Evolutionary conservation across 2,329 filamentous ascomycete genomes (phyloP).

Genomic region (Hypoxylon rubiginosum): DNA sequence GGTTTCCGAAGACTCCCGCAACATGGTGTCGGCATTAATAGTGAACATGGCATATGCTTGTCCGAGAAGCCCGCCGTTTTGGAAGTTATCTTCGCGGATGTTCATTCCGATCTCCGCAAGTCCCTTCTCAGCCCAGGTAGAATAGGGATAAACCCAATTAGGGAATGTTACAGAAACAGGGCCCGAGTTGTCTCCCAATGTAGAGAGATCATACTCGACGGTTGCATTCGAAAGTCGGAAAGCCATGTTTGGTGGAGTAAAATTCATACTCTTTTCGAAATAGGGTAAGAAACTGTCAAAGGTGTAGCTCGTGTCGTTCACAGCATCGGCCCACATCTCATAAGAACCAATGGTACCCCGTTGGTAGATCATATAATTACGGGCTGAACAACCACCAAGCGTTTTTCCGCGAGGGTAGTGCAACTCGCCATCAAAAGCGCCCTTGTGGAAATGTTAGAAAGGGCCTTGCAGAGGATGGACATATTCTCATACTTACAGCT

Average conservation of each 20-base stretch:
- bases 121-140: constrained; percentile 53
- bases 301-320: constrained; percentile 34
- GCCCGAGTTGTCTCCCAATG: constrained; percentile 47
- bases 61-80: constrained; percentile 57
- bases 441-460: constrained; percentile 25
- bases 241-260: constrained; percentile 27
- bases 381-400: constrained; percentile 44
- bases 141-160: constrained; percentile 54
- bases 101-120: constrained; percentile 57
- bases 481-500: constrained; percentile 18
- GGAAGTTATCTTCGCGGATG: constrained; percentile 51
- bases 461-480: neutral
- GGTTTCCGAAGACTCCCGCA: constrained; percentile 54
- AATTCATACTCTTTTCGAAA: constrained; percentile 39
- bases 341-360: constrained; percentile 22
- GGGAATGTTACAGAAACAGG: constrained; percentile 57
- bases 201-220: constrained; percentile 42
- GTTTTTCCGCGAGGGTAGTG: constrained; percentile 45
- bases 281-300: constrained; percentile 33
- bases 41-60: constrained; percentile 51
- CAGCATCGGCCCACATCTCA: constrained; percentile 36
- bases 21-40: constrained; percentile 47
- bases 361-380: constrained; percentile 46
- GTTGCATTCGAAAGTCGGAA: constrained; percentile 43
- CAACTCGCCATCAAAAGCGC: constrained; percentile 25